Conservation (phyloP, 2,329 filamentous ascomycete species). For the Epichloe scottii region DNA sequence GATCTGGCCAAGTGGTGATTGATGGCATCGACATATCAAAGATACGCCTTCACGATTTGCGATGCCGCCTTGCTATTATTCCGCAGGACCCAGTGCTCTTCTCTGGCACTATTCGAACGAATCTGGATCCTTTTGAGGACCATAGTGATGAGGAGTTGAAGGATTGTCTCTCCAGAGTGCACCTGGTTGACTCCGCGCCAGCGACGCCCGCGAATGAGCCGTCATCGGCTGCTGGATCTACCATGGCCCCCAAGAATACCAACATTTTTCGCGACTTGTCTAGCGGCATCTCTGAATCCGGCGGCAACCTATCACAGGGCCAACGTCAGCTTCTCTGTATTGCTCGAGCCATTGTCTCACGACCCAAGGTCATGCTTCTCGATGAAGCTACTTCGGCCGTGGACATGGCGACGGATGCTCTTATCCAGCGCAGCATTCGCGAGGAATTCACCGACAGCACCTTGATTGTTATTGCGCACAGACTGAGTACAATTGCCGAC, state of each 20-base stretch:
- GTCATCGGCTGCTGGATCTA: conserved; percentile 22
- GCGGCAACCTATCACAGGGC: conserved; percentile 62
- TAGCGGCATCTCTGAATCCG: conserved; percentile 56
- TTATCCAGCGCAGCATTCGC: conserved; percentile 62
- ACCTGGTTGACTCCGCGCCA: conserved; percentile 40
- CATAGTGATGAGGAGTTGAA: conserved; percentile 56
- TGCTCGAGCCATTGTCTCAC: conserved; percentile 57
- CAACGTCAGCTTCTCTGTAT: conserved; percentile 67
- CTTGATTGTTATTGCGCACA: conserved; percentile 62
- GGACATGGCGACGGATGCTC: conserved; percentile 61
- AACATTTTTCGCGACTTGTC: conserved; percentile 54
- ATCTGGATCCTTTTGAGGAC: conserved; percentile 65
- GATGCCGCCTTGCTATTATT: conserved; percentile 67
- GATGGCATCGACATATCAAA: conserved; percentile 65
- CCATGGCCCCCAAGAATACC: conserved; percentile 33
- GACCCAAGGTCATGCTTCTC: conserved; percentile 66
- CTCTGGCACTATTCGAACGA: conserved; percentile 63
- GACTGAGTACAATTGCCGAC: conserved; percentile 64
- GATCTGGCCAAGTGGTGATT: conserved; percentile 52
- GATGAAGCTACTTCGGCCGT: conserved; percentile 72
- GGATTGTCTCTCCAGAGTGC: conserved; percentile 57
- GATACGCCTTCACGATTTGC: conserved; percentile 55
- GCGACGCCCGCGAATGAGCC: conserved; percentile 27
- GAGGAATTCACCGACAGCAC: conserved; percentile 59
- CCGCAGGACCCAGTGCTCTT: conserved; percentile 73